These are phyloP conservation scores for Spinellus fusiger DNA, from an alignment of 192 early-diverging fungal genomes.

Conservation along the genomic window DNA sequence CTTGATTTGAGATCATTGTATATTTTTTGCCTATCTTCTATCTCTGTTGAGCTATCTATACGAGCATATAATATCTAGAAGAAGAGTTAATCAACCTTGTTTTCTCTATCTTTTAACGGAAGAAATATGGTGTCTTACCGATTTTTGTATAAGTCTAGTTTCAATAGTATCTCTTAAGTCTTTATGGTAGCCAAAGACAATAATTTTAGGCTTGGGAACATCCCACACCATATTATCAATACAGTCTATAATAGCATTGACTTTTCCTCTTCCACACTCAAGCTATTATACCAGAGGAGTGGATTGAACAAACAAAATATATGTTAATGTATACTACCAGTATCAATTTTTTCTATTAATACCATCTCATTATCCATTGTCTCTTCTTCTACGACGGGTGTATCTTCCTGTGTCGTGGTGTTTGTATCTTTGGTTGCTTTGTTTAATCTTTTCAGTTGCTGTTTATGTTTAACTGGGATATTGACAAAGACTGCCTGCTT, in stretches of 20 bases:
- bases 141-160: not conserved
- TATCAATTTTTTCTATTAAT: not conserved
- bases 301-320: no score
- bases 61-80: not conserved
- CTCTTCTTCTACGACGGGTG: not conserved
- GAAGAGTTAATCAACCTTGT: not conserved
- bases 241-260: not conserved
- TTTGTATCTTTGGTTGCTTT: not conserved
- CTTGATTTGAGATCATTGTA: not conserved
- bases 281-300: no score
- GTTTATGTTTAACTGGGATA: not conserved
- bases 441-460: not conserved
- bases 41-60: not conserved
- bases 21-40: not conserved
- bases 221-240: not conserved
- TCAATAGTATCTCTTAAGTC: slow-evolving; percentile 23
- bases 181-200: slow-evolving; percentile 44
- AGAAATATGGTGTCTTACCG: not conserved
- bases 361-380: not conserved
- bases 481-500: not conserved
- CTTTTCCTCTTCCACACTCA: not conserved
- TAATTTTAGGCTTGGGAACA: not conserved
- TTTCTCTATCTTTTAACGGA: not conserved
- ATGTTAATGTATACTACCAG: not conserved
- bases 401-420: not conserved